Percentiles rank a stretch among this genome's conserved stretches.
Conservation (phyloP, 2,329 filamentous ascomycete species). For the Fusarium sp. region DNA sequence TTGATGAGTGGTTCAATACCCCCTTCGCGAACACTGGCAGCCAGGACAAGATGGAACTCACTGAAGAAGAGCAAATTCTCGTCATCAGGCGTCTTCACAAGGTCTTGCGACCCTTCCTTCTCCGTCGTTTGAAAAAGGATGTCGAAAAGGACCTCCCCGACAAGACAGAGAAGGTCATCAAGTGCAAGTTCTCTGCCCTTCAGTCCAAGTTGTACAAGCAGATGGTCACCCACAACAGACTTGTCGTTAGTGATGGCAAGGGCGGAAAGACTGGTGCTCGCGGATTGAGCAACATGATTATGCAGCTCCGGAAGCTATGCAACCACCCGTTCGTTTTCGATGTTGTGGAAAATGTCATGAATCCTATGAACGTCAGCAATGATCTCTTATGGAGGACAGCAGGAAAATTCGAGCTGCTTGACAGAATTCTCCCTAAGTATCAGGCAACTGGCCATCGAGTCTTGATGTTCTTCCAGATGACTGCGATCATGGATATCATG, state of each 20-base stretch:
- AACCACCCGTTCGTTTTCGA: constrained; percentile 99
- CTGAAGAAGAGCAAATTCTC: constrained; percentile 98
- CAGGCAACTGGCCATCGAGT: constrained; percentile 90
- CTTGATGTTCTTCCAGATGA: constrained; percentile 99
- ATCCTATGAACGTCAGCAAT: constrained; percentile 86
- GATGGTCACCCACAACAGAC: constrained; percentile 93
- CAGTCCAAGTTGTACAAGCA: constrained; percentile 97
- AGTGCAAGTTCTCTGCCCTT: constrained; percentile 96
- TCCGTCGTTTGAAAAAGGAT: constrained; percentile 98
- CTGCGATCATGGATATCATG: constrained; percentile 99
- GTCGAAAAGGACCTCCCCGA: constrained; percentile 98
- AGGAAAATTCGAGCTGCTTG: constrained; percentile 96
- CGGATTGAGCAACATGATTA: constrained; percentile 99
- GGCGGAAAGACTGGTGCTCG: constrained; percentile 93
- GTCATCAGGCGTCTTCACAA: constrained; percentile 98
- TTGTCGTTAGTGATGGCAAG: constrained; percentile 94
- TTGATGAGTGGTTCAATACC: constrained; percentile 99
- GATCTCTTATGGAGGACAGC: constrained; percentile 94
- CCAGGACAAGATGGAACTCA: constrained; percentile 98
- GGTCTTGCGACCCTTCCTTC: constrained; percentile 94
- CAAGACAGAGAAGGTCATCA: constrained; percentile 99
- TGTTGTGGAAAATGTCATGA: constrained; percentile 98
- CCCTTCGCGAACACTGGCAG: constrained; percentile 98
- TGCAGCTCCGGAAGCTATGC: constrained; percentile 98
- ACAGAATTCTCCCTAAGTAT: constrained; percentile 94